Conservation (phyloP, 1,284 basidiomycete species). For the Sanguinoderma infundibulare region DNA sequence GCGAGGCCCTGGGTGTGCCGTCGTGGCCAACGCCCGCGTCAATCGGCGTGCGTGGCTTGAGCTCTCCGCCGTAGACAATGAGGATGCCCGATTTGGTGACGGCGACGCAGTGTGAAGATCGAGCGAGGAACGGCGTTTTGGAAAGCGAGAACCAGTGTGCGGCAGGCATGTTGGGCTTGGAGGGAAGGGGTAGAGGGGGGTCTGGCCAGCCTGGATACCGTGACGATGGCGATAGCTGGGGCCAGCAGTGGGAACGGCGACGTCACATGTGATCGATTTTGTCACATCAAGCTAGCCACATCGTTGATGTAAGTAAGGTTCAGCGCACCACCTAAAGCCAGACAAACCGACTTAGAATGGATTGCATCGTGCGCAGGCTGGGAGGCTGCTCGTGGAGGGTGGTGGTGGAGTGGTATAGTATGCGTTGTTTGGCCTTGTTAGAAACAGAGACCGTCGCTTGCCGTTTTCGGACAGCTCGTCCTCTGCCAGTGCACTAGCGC, state of each 20-base stretch:
- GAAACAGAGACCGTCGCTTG: constrained; percentile 12
- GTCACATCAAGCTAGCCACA: background rate
- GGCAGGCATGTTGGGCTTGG: constrained; percentile 19
- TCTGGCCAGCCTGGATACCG: background rate
- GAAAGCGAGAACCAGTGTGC: constrained; percentile 32
- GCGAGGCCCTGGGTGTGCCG: constrained; percentile 20
- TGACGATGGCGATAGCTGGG: background rate
- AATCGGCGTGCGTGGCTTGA: constrained; percentile 44
- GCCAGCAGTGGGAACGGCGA: background rate
- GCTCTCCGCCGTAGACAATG: constrained; percentile 46
- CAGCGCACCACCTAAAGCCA: too few relatives aligned
- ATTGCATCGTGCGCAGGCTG: background rate
- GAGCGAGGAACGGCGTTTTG: constrained; percentile 27
- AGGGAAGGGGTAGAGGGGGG: background rate
- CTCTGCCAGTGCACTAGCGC: background rate
- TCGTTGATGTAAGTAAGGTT: too few relatives aligned
- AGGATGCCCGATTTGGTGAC: constrained; percentile 32
- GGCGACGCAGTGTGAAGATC: constrained; percentile 38
- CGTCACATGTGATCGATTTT: background rate
- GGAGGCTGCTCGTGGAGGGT: too few relatives aligned
- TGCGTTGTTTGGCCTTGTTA: constrained; percentile 20
- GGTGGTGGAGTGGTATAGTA: too few relatives aligned
- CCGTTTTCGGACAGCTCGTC: background rate
- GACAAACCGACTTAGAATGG: too few relatives aligned
- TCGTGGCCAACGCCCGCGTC: constrained; percentile 23